phyloP scores from a whole-genome alignment of 2,329 filamentous ascomycete genomes.

The Cladosporium colombiae region DNA sequence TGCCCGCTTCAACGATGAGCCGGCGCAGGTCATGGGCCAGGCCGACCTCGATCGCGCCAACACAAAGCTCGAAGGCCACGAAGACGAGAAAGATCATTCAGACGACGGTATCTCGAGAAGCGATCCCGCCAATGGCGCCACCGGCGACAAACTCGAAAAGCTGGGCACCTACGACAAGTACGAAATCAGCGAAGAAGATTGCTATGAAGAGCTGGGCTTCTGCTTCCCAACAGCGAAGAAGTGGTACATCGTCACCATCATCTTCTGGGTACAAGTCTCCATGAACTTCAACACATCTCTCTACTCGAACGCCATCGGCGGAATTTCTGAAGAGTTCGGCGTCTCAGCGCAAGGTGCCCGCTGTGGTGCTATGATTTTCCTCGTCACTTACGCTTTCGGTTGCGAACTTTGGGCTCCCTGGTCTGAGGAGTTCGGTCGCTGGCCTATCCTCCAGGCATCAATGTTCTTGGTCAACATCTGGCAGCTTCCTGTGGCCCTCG shows the following conservation, averaged over 20 bases:
- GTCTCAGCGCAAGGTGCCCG: slow-evolving; percentile 51
- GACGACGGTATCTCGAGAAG: slow-evolving; percentile 22
- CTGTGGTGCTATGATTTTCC: slow-evolving; percentile 52
- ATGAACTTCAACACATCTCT: slow-evolving; percentile 63
- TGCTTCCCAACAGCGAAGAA: slow-evolving; percentile 53
- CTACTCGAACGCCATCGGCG: slow-evolving; percentile 54
- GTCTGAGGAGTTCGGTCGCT: slow-evolving; percentile 57
- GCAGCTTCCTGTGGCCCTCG: slow-evolving; percentile 52
- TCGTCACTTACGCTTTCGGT: slow-evolving; percentile 55
- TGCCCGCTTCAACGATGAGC: slow-evolving; percentile 33
- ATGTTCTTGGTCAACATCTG: slow-evolving; percentile 57
- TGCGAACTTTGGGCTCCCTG: slow-evolving; percentile 56
- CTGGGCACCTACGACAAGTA: slow-evolving; percentile 46
- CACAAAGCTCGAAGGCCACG: slow-evolving; percentile 31
- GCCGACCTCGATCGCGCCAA: slow-evolving; percentile 32
- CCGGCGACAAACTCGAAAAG: slow-evolving; percentile 31
- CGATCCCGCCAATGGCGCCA: slow-evolving; percentile 18
- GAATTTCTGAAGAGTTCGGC: slow-evolving; percentile 49
- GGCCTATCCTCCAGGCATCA: slow-evolving; percentile 53
- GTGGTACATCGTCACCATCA: slow-evolving; percentile 54
- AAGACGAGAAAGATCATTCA: slow-evolving; percentile 25
- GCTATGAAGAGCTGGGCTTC: slow-evolving; percentile 53
- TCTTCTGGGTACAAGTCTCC: slow-evolving; percentile 57
- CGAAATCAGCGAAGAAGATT: slow-evolving; percentile 52
- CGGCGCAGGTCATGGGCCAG: slow-evolving; percentile 33